These are phyloP conservation scores for Lanmaoa rubissima DNA, from an alignment of 768 basidiomycete genomes.

Conservation along the genomic window DNA sequence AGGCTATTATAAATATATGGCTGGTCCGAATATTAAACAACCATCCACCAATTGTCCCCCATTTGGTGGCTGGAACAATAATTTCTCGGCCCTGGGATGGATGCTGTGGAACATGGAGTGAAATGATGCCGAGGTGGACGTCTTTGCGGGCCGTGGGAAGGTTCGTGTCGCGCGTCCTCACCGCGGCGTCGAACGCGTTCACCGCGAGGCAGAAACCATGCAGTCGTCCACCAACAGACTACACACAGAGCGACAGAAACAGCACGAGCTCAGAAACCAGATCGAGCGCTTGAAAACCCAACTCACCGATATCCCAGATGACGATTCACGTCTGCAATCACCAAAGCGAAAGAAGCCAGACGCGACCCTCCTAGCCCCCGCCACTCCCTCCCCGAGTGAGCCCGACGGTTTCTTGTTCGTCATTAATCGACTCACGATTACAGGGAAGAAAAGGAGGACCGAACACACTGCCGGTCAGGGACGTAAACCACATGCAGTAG, in stretches of 20 bases:
- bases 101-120: slow-evolving; percentile 6
- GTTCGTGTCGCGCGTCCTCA: slow-evolving; percentile 16
- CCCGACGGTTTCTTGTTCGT: slow-evolving; percentile 1
- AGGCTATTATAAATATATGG: slow-evolving; percentile 8
- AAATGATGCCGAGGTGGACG: slow-evolving; percentile 11
- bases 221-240: slow-evolving; percentile 50
- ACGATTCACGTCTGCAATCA: slow-evolving; percentile 30
- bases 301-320: slow-evolving; percentile 39
- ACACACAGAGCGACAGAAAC: slow-evolving; percentile 38
- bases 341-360: slow-evolving; percentile 49
- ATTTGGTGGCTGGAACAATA: slow-evolving; percentile 2
- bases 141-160: slow-evolving; percentile 13
- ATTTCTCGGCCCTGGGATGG: slow-evolving; percentile 1
- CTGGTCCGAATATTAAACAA: not conserved
- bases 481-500: slow-evolving; percentile 17
- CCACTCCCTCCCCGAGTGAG: slow-evolving; percentile 68
- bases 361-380: slow-evolving; percentile 41
- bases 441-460: slow-evolving; percentile 46
- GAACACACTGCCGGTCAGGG: slow-evolving; percentile 27
- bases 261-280: slow-evolving; percentile 50
- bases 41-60: not conserved
- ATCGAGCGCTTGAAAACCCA: slow-evolving; percentile 58
- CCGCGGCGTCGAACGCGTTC: slow-evolving; percentile 18
- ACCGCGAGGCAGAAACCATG: slow-evolving; percentile 38
- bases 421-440: not conserved